Evolutionary conservation across 1,284 basidiomycete species (phyloP), one percentile per base, ranked within the genome.

Genomic region (Rhodotorula sp.): DNA sequence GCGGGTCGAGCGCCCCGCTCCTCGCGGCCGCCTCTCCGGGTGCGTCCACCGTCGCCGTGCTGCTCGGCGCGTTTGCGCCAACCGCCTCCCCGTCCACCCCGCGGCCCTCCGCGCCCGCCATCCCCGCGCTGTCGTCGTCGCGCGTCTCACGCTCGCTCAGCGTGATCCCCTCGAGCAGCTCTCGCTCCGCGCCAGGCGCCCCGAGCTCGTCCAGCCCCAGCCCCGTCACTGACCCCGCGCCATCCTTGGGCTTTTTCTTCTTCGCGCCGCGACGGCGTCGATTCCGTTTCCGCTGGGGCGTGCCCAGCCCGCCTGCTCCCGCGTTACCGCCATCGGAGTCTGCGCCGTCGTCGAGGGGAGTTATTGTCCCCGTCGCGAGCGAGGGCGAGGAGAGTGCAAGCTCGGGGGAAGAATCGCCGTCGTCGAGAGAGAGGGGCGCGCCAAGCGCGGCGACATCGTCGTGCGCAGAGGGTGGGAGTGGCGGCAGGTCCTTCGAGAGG

Each of bases 61-160:
- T 36, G 13, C 10, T 25, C 8, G 54, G 66, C 53, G 63, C 69
- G 2, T 32, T 37, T 8, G 54, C 64, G 17, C 29, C 60, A 36
- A 39, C 48, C 32, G n/a, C 51, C 37, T 58, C 59, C 12, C 83
- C 83, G 17, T 83, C 83, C 29, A 77, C 80, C 44, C 85, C 87
- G 8, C 83, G 77, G 12, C 76, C 79, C 12, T 48, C 72, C 44
- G 21, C 37, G 32, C 77, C 82, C 83, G 41, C 84, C 27, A 3
- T 85, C 68, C 89, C 88, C 65, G 9, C 57, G 17, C 17, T 29
- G 27, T 53, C 53, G 13, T 62, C 66, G 17, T 67, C 66, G 22
- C 66, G 39, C n/a, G 64, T 65, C 10, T 72, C 70, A 27, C 61
- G 51, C 53, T 68, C 70, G 37, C 53, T 65, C 1, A 63, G 41